phyloP scores from a whole-genome alignment of 176 grass and related monocot genomes.

The Aegilops longissima region DNA sequence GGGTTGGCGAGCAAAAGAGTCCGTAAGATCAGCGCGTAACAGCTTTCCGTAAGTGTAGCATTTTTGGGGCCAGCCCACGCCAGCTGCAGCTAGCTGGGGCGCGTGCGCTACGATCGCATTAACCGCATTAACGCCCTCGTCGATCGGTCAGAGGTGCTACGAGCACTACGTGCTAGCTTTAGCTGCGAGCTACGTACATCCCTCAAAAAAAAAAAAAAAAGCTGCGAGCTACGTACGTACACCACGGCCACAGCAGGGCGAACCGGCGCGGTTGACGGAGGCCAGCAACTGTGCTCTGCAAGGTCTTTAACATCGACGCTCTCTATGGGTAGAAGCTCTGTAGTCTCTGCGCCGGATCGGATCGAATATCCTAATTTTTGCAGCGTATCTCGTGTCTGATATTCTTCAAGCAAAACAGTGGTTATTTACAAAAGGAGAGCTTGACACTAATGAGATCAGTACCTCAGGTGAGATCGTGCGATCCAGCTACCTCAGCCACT shows the following conservation, averaged over 20 bases:
- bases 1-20: too few species aligned
- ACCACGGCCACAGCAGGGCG: background rate
- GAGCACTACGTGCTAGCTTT: background rate
- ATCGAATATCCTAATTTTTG: too few species aligned
- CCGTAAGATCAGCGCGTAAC: too few species aligned
- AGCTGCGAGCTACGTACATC: background rate
- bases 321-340: background rate
- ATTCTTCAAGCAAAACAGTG: too few species aligned
- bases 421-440: too few species aligned
- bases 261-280: background rate
- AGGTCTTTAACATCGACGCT: background rate
- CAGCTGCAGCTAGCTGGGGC: background rate
- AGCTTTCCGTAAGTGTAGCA: too few species aligned
- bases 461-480: too few species aligned
- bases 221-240: background rate
- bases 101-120: slow-evolving; percentile 13
- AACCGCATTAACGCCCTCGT: background rate
- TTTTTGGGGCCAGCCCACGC: background rate
- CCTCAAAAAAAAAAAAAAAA: too few species aligned
- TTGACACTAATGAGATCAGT: too few species aligned
- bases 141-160: background rate
- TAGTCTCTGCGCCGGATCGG: too few species aligned
- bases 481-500: too few species aligned
- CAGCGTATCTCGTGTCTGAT: too few species aligned
- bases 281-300: background rate